These are phyloP conservation scores for Caryopteris hybrid DNA, from an alignment of 305 asterid species.

Conservation along the genomic window DNA sequence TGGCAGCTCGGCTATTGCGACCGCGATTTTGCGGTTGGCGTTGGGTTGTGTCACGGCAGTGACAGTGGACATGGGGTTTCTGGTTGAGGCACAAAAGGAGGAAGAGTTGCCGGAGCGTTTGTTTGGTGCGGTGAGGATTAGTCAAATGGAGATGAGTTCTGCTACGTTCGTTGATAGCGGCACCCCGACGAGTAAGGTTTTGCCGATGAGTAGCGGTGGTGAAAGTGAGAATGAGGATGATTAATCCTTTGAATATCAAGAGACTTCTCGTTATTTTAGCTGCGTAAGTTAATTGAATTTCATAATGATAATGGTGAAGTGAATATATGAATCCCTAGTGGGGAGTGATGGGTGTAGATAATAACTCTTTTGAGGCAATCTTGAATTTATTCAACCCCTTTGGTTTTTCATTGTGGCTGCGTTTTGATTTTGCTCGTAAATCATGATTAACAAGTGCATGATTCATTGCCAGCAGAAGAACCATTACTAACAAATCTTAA, in stretches of 20 bases:
- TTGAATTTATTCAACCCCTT: constrained; percentile 15
- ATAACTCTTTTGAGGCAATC: constrained; percentile 24
- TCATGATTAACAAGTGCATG: not conserved
- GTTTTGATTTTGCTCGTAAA: constrained; percentile 1
- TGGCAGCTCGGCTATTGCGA: constrained; percentile 86
- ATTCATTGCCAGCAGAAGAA: not conserved
- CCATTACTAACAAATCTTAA: not conserved
- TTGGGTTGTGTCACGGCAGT: constrained; percentile 80
- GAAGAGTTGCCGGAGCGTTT: constrained; percentile 86
- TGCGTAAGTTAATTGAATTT: constrained; percentile 21
- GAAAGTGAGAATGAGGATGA: constrained; percentile 48
- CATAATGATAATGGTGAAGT: constrained; percentile 11
- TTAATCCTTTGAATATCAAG: constrained; percentile 3
- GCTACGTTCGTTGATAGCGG: constrained; percentile 57
- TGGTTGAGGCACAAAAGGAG: constrained; percentile 73
- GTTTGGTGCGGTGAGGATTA: constrained; percentile 84
- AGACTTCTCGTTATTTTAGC: constrained; percentile 10
- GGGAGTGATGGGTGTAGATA: constrained; percentile 31
- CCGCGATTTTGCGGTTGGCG: constrained; percentile 78
- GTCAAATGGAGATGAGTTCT: constrained; percentile 91
- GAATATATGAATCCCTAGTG: constrained; percentile 14
- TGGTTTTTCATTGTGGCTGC: not conserved
- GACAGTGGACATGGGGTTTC: constrained; percentile 86
- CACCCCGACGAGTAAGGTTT: constrained; percentile 46
- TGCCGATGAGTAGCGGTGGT: constrained; percentile 44